Conservation (phyloP, 805 yeast species). For the Candida broadrunensis region DNA sequence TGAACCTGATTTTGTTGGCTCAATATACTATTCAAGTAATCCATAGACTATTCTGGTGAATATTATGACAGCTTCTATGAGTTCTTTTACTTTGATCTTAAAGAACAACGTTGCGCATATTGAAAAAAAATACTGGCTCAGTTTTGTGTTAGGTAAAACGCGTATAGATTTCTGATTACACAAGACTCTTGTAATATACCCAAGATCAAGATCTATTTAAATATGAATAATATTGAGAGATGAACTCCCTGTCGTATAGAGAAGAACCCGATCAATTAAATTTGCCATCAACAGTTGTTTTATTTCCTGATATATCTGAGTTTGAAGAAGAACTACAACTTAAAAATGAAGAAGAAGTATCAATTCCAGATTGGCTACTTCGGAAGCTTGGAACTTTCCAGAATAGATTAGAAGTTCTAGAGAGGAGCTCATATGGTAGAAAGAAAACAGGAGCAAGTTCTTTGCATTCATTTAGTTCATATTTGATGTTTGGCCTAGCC, state of each 20-base stretch:
- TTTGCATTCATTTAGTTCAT: background rate
- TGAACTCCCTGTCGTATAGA: no score
- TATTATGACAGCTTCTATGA: background rate
- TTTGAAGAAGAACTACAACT: slow-evolving; percentile 13
- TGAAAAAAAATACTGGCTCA: no score
- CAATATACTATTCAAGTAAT: slow-evolving; percentile 35
- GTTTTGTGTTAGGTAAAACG: no score
- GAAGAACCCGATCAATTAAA: no score
- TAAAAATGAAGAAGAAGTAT: slow-evolving; percentile 4
- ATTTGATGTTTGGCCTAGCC: slow-evolving; percentile 22
- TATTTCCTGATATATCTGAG: slow-evolving; percentile 13
- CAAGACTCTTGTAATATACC: no score
- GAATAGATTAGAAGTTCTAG: slow-evolving; percentile 40
- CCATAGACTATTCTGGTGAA: slow-evolving; percentile 20
- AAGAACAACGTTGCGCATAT: background rate
- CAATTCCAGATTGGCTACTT: slow-evolving; percentile 47
- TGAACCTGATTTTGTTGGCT: slow-evolving; percentile 32
- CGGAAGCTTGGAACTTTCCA: slow-evolving; percentile 46
- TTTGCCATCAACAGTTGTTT: slow-evolving; percentile 6
- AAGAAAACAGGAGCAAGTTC: slow-evolving; percentile 8
- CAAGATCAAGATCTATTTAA: no score
- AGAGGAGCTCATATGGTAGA: slow-evolving; percentile 7
- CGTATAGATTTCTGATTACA: no score
- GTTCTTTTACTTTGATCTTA: background rate
- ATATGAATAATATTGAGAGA: no score